These are phyloP conservation scores for Metschnikowia gelsemii DNA, from an alignment of 805 yeast species.

Conservation along the genomic window DNA sequence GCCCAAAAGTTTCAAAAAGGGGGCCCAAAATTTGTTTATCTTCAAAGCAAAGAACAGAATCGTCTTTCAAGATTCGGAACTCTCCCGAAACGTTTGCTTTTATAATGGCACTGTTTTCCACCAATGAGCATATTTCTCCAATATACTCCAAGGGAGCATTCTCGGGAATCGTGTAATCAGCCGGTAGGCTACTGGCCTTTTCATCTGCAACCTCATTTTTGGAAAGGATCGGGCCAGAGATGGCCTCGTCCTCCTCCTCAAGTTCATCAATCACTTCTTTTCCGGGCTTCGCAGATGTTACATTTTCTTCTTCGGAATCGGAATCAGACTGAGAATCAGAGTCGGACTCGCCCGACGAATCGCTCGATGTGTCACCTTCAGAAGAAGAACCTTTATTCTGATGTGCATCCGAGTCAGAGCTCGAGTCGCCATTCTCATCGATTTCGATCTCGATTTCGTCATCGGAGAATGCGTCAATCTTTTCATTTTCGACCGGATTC, in stretches of 20 bases:
- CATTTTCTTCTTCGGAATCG: constrained; percentile 8
- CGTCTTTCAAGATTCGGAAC: constrained; percentile 75
- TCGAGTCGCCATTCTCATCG: constrained; percentile 5
- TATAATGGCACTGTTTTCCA: constrained; percentile 70
- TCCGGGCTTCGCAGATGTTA: background rate
- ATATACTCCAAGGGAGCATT: constrained; percentile 65
- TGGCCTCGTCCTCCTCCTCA: constrained; percentile 46
- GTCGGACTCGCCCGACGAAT: constrained; percentile 8
- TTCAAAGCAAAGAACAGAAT: constrained; percentile 73
- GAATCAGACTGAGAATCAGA: constrained; percentile 15
- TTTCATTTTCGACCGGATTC: constrained; percentile 3
- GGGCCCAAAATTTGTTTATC: constrained; percentile 73
- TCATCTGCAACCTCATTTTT: constrained; percentile 76
- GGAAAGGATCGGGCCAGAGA: constrained; percentile 68
- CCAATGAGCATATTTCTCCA: constrained; percentile 67
- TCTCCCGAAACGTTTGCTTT: constrained; percentile 80
- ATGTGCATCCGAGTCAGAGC: background rate
- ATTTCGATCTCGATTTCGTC: constrained; percentile 18
- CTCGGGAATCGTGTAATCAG: constrained; percentile 57
- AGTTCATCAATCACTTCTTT: constrained; percentile 19
- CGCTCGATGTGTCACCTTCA: background rate
- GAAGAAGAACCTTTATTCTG: background rate
- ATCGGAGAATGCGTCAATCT: constrained; percentile 15
- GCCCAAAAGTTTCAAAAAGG: constrained; percentile 86
- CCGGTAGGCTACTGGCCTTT: constrained; percentile 64